phyloP scores from a whole-genome alignment of 2,329 filamentous ascomycete genomes.

The Colletotrichum tanaceti region DNA sequence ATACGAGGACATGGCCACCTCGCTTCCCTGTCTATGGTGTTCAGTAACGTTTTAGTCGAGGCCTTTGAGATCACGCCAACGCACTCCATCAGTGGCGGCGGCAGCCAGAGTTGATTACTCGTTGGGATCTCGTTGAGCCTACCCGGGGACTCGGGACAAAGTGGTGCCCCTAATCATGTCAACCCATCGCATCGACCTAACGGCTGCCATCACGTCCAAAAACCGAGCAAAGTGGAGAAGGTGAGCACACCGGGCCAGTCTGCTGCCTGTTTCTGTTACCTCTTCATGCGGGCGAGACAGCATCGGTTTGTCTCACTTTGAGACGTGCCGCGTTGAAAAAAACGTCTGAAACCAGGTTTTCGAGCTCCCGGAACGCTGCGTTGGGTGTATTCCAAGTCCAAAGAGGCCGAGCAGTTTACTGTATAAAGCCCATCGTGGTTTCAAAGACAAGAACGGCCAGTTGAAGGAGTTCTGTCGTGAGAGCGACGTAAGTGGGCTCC shows the following conservation, averaged over 20 bases:
- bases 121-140: neutral
- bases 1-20: slow-evolving; percentile 9
- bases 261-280: slow-evolving; percentile 9
- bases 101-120: neutral
- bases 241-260: slow-evolving; percentile 30
- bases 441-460: slow-evolving; percentile 42
- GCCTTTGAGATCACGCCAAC: neutral
- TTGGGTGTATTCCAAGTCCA: slow-evolving; percentile 42
- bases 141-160: slow-evolving; percentile 5
- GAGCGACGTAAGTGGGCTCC: slow-evolving; percentile 44
- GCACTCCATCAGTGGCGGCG: slow-evolving; percentile 29
- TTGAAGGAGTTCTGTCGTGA: slow-evolving; percentile 44
- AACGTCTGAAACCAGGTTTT: slow-evolving; percentile 42
- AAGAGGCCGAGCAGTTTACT: slow-evolving; percentile 45
- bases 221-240: slow-evolving; percentile 44
- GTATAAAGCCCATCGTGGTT: slow-evolving; percentile 45
- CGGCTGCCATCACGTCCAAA: slow-evolving; percentile 46
- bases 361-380: slow-evolving; percentile 43
- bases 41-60: slow-evolving; percentile 14
- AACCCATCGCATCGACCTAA: slow-evolving; percentile 43
- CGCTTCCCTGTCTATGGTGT: neutral
- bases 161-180: slow-evolving; percentile 19
- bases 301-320: slow-evolving; percentile 11
- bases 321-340: slow-evolving; percentile 11
- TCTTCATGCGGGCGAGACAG: slow-evolving; percentile 1